phyloP scores from a whole-genome alignment of 2,329 filamentous ascomycete genomes.

The Fusarium papillatum region DNA sequence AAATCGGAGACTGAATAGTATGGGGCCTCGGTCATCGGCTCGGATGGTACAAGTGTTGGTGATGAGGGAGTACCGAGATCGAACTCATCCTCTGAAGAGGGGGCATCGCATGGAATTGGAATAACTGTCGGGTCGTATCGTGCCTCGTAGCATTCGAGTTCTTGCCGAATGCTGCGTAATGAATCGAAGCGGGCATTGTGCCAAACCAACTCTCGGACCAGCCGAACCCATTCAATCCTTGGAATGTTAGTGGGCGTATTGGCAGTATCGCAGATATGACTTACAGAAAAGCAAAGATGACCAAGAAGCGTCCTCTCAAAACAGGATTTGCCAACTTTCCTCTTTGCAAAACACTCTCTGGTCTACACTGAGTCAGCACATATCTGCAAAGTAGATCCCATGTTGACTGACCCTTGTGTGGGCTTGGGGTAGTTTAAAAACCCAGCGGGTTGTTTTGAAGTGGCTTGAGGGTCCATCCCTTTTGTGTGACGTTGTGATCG shows the following conservation, averaged over 20 bases:
- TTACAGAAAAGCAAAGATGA: constrained; percentile 13
- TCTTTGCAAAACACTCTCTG: neutral
- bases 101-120: constrained; percentile 47
- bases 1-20: constrained; percentile 59
- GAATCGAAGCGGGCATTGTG: constrained; percentile 72
- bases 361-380: neutral
- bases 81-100: constrained; percentile 56
- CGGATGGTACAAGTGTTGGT: neutral
- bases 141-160: constrained; percentile 64
- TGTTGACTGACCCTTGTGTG: constrained; percentile 5
- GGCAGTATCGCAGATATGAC: neutral
- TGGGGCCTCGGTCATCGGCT: constrained; percentile 51
- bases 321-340: constrained; percentile 15
- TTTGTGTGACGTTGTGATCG: neutral
- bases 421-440: constrained; percentile 21
- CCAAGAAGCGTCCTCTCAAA: neutral
- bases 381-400: accelerated
- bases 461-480: neutral
- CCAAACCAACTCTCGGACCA: constrained; percentile 56
- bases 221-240: constrained; percentile 34
- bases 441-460: neutral
- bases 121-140: constrained; percentile 61
- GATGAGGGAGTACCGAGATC: neutral
- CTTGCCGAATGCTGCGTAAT: constrained; percentile 65
- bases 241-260: neutral